Conservation (phyloP, 805 yeast species). For the Lipomyces sp. region DNA sequence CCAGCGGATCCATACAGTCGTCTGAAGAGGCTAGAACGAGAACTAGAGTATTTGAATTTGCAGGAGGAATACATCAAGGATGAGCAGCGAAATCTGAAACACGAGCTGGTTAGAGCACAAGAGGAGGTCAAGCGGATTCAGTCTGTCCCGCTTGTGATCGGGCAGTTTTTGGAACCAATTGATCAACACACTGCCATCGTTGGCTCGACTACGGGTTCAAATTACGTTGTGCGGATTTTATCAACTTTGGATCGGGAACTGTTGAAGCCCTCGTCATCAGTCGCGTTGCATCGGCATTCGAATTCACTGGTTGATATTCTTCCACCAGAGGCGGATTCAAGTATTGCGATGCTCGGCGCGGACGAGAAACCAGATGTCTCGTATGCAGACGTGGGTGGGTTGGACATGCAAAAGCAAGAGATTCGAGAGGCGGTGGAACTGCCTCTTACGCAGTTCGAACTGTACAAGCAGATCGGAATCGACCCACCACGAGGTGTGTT, state of each 20-base stretch:
- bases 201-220: constrained; percentile 96
- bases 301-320: constrained; percentile 95
- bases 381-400: constrained; percentile 97
- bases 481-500: constrained; percentile 99
- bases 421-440: constrained; percentile 98
- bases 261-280: constrained; percentile 91
- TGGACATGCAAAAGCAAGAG: constrained; percentile 99
- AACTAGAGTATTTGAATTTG: constrained; percentile 76
- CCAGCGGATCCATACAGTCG: constrained; percentile 74
- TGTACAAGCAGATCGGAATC: constrained; percentile 94
- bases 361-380: constrained; percentile 95
- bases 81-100: constrained; percentile 93
- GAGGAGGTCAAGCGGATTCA: constrained; percentile 98
- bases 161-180: constrained; percentile 96
- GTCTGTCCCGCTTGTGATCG: constrained; percentile 96
- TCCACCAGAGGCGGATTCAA: constrained; percentile 98
- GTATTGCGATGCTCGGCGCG: constrained; percentile 92
- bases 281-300: constrained; percentile 97
- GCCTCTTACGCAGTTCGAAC: constrained; percentile 93
- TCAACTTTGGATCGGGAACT: constrained; percentile 94
- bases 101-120: constrained; percentile 94
- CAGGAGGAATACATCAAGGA: constrained; percentile 98
- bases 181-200: constrained; percentile 97
- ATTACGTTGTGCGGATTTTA: constrained; percentile 91
- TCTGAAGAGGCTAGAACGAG: constrained; percentile 87